Conservation (phyloP, 2,329 filamentous ascomycete genomes). For the Pyricularia grisea region DNA sequence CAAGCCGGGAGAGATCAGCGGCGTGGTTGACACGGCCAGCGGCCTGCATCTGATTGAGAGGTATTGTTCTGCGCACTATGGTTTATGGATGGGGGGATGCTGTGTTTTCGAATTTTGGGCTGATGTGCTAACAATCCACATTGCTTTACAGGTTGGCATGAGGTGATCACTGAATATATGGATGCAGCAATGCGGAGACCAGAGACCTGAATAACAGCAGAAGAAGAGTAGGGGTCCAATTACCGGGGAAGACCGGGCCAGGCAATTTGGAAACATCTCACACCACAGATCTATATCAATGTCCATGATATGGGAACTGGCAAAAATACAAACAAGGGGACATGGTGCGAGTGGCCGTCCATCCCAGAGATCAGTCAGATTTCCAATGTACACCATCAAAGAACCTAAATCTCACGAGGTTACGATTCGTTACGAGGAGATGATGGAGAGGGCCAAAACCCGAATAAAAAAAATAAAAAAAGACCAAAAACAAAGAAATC, state of each 20-base stretch:
- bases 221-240: neutral
- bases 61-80: conserved; percentile 32
- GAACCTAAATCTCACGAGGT: neutral
- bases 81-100: neutral
- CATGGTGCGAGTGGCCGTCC: neutral
- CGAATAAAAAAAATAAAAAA: neutral
- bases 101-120: neutral
- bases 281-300: neutral
- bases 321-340: neutral
- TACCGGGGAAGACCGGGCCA: neutral
- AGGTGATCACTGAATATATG: conserved; percentile 1
- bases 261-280: neutral
- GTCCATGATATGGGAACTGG: no score
- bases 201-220: neutral
- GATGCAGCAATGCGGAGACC: neutral
- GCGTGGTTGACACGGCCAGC: conserved; percentile 83
- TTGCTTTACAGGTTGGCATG: conserved; percentile 4
- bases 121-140: neutral
- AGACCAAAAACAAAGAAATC: neutral
- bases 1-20: conserved; percentile 76
- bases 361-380: neutral
- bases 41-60: conserved; percentile 94
- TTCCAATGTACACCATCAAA: neutral
- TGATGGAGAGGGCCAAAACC: neutral
- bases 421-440: no score